Evolutionary conservation across 805 yeast species (phyloP), one percentile per base, ranked within the genome.

Genomic region (Saccharomycopsis vini): DNA sequence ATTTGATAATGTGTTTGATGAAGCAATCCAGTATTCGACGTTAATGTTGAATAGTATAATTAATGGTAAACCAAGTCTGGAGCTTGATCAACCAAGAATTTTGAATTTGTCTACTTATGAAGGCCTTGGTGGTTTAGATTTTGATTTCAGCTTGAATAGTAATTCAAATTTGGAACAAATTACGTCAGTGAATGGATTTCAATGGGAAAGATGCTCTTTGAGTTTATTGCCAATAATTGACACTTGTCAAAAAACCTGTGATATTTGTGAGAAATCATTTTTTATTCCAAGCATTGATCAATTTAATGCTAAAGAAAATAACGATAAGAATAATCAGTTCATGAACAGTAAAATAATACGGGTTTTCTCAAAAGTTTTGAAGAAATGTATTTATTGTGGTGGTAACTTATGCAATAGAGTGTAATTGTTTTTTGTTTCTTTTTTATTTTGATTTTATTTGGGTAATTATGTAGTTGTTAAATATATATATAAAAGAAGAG

Each of bases 121-220:
- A 15, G 30, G 13, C 7, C 34, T 32, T 22, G 18, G 34, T n/a
- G n/a, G n/a, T 10, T 13, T 24, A 19, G 33, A 33, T 4, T 41
- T 41, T 24, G 30, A 41, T 19, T 26, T 32, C 2, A 28, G 18
- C 6, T 16, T 13, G 10, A 15, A 26, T 5, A 19, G 32, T 10
- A 40, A 40, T 3, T 23, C 22, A 7, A 21, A 36, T n/a, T 22
- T 35, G 12, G 7, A 26, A n/a, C 9, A 15, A 6, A 21, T 30
- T 9, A 19, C 16, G 13, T n/a, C 30, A 10, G 7, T 15, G 5
- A 20, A 36, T 24, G 59, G 56, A 13, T 63, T 63, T 39, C 24
- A 38, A 2, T 68, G 72, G 72, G 57, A 54, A 29, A 51, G 68
- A 22, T 68, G 73, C 50, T 50, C 61, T 12, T 51, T 61, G 3